Base-by-base conservation (phyloP, 345 rosid species). In the Heritiera fomes region DNA sequence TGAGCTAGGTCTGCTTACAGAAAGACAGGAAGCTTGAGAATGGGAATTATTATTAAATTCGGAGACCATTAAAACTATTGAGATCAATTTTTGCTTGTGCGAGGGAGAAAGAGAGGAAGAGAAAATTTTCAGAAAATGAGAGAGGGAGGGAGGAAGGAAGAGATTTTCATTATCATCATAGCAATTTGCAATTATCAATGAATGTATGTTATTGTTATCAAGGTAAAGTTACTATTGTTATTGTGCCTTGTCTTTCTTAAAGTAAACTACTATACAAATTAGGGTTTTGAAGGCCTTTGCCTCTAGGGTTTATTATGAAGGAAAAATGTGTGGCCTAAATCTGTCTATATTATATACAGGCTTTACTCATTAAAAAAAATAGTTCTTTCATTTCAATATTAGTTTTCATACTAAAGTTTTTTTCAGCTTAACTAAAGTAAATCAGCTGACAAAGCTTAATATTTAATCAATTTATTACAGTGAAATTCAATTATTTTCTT, bases 281-380 rank as follows among this genome's bases (percentile, higher is more conserved):
- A 86, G 89, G 92, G 92, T 86, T 89, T 87, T 70, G 56, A 76
- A 72, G 67, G 20, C 55, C 38, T 61, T 79, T 64, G 43, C 46
- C 56, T 18, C 73, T 78, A 85, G 90, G 86, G 87, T 88, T 82
- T 82, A 69, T 49, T 50, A 47, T 80, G 40, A 69, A 77, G 7
- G 7, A 14, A 20, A 23, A 45, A 17, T 17, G 6, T 43, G 52
- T 75, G 76, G 77, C 52, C 63, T 59, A 62, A 60, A 59, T 50
- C 15, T 70, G 64, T 34, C 47, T 30, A 52, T 53, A 28, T 70
- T 69, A 43, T 10, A 38, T 28, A 50, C 70, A 34, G 32, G 30
- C 56, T 68, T 40, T 64, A 32, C 8, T 64, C 63, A 68, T 43
- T 9, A 68, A n/a, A 68, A 65, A 55, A 73, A 6, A 56, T 58